These are phyloP conservation scores for Ophiostoma sp. DNA, from an alignment of 2,329 filamentous ascomycete species.

Conservation along the genomic window DNA sequence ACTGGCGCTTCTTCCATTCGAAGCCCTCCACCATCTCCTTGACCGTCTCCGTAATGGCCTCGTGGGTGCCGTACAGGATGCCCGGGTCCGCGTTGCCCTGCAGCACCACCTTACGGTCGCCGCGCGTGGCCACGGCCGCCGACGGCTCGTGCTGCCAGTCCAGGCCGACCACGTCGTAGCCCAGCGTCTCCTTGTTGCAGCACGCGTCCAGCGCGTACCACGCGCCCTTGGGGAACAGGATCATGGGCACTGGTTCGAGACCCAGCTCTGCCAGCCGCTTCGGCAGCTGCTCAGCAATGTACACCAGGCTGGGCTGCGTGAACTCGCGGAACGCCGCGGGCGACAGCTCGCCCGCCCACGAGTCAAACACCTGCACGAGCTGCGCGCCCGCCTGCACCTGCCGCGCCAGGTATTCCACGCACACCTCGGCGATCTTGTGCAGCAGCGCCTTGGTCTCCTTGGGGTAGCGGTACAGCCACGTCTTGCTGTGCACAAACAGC, in stretches of 20 bases:
- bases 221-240: constrained; percentile 95
- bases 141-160: constrained; percentile 93
- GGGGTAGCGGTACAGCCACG: constrained; percentile 90
- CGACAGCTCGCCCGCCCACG: constrained; percentile 93
- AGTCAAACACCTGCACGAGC: constrained; percentile 96
- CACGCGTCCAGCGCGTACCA: constrained; percentile 91
- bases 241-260: constrained; percentile 86
- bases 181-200: constrained; percentile 56
- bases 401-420: constrained; percentile 88
- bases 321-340: constrained; percentile 82
- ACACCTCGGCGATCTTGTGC: constrained; percentile 89
- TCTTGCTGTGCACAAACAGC: constrained; percentile 91
- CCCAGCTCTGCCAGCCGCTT: constrained; percentile 70
- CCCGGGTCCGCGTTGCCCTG: constrained; percentile 97
- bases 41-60: constrained; percentile 78
- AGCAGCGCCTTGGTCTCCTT: constrained; percentile 77
- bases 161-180: constrained; percentile 90
- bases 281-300: constrained; percentile 81
- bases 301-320: constrained; percentile 78
- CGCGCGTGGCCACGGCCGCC: constrained; percentile 77
- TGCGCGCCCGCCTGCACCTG: constrained; percentile 93
- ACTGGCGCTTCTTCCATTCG: constrained; percentile 68
- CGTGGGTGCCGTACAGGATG: constrained; percentile 80
- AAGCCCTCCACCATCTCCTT: constrained; percentile 88
- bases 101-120: constrained; percentile 71